Evolutionary conservation across 2,329 filamentous ascomycete genomes (phyloP).

Genomic region (Penicillium oxalicum): DNA sequence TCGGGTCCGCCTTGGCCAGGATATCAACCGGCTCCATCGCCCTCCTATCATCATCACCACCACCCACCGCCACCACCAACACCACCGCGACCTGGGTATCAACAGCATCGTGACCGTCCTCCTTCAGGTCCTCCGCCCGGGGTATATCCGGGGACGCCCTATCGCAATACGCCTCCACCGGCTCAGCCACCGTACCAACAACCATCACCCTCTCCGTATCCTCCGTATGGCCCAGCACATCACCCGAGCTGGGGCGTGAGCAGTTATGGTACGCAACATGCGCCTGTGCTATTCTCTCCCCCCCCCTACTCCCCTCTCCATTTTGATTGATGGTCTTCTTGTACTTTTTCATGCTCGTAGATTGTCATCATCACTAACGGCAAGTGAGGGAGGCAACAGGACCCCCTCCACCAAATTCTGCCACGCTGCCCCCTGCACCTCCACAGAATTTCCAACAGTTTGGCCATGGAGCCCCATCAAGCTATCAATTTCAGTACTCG

Average conservation of each 20-base stretch:
- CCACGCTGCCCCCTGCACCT: conserved; percentile 59
- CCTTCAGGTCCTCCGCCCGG: conserved; percentile 5
- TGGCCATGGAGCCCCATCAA: conserved; percentile 70
- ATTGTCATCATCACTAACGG: neutral
- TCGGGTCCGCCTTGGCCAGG: conserved; percentile 11
- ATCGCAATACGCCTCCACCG: conserved; percentile 2
- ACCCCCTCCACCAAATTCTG: conserved; percentile 49
- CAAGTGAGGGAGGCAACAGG: conserved; percentile 21
- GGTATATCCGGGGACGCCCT: neutral
- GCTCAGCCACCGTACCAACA: conserved; percentile 8
- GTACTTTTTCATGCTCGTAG: neutral
- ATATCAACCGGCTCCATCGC: conserved; percentile 13
- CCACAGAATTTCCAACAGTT: conserved; percentile 64
- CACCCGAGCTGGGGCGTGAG: conserved; percentile 9
- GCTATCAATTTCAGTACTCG: conserved; percentile 88
- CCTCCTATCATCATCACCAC: conserved; percentile 19
- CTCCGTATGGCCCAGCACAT: conserved; percentile 7
- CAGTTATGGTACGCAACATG: conserved; percentile 5
- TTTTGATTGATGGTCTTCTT: no score
- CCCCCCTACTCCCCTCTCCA: neutral
- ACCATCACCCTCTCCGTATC: conserved; percentile 6
- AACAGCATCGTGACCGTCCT: conserved; percentile 9
- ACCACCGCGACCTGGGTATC: conserved; percentile 13
- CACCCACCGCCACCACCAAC: conserved; percentile 2
- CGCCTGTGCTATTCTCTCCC: no score